Evolutionary conservation across 75 land plant genomes (phyloP), one percentile per base, ranked within the genome.

Genomic region (Selaginella moellendorffii): DNA sequence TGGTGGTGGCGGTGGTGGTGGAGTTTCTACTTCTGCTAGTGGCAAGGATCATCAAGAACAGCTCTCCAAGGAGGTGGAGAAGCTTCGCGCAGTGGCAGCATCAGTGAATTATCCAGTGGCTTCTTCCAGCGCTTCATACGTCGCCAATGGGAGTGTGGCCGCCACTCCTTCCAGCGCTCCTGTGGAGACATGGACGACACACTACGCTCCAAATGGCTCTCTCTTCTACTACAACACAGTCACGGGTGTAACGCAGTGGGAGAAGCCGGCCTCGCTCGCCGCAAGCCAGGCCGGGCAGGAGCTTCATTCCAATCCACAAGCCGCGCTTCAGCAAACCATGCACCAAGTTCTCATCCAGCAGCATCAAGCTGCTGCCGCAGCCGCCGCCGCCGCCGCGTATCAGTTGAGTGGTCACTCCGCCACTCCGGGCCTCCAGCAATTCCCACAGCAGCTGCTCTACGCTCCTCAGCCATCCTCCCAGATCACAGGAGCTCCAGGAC

Each of bases 181-280:
- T 65, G 19, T 62, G 24, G 52, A 60, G 54, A 62, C 59, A n/a
- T 70, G 72, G 72, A 30, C 69, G 9, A 70, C 54, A 18, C 72
- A 70, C 52, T 22, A 28, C 20, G 72, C 72, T 28, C 72, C 72
- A 21, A 53, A 70, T 54, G 72, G 72, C 24, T 53, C 46, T 18
- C 30, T 52, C 0, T 70, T 70, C 59, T 70, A 70, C 30, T 54
- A 70, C 68, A 70, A 70, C 56, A 27, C 51, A 22, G 17, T 53
- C 28, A 70, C 72, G 10, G 72, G 72, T 10, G 54, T 65, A 31
- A 70, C 72, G 29, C 72, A 70, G 36, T 70, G 72, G 72, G 72
- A 70, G 29, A 70, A 70, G 28, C 72, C 72, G 19, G 12, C 71
- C 21, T 1, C 62, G 28, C 1, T 29, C 14, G 21, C 62, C 2